Evolutionary conservation across 306 rosid genomes (phyloP).

Genomic region (Vigna unguiculata): DNA sequence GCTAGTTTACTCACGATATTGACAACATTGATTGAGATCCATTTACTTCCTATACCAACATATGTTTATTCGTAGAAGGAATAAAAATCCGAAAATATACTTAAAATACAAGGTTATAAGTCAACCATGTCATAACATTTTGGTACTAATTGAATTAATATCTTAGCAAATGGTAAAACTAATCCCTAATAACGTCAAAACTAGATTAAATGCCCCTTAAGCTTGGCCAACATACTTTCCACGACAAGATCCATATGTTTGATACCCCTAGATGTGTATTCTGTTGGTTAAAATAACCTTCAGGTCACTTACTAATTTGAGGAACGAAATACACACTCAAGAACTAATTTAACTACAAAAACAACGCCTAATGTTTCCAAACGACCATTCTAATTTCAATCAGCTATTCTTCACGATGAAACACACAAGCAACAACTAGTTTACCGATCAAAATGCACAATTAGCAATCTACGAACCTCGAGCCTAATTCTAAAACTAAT

Average conservation of each 20-base stretch:
- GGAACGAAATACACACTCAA: not conserved
- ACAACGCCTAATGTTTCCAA: not conserved
- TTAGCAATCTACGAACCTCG: not conserved
- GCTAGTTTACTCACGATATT: no score
- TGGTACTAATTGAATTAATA: not conserved
- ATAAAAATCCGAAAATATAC: not conserved
- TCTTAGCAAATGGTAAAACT: not conserved
- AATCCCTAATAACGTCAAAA: not conserved
- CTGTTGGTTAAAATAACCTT: not conserved
- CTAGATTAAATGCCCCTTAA: not conserved
- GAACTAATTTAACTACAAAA: not conserved
- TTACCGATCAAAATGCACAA: not conserved
- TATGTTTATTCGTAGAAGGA: no score
- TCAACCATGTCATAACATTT: not conserved
- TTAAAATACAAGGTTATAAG: not conserved
- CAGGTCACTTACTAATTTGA: not conserved
- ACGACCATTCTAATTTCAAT: not conserved
- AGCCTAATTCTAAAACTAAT: not conserved
- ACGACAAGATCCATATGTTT: not conserved
- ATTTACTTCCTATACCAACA: not conserved
- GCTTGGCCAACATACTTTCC: not conserved
- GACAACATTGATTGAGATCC: not conserved
- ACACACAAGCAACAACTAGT: not conserved
- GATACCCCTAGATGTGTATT: not conserved
- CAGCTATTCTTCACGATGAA: not conserved